phyloP scores from a whole-genome alignment of 1,284 basidiomycete species.

The Trichosporon asahii region DNA sequence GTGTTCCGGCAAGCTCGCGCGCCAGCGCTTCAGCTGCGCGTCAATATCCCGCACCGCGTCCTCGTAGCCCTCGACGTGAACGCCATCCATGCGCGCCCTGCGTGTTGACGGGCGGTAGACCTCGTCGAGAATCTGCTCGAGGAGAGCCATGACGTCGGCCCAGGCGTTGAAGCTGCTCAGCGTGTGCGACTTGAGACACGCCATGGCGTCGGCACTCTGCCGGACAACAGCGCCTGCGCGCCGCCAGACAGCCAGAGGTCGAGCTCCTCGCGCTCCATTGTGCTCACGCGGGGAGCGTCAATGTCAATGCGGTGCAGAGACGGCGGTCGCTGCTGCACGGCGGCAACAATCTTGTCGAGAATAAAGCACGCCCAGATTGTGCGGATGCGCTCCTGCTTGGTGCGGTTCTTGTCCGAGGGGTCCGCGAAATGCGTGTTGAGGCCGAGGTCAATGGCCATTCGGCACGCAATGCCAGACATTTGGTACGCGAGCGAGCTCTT shows the following conservation, averaged over 20 bases:
- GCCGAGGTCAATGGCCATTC: conserved; percentile 22
- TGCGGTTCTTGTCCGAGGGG: background rate
- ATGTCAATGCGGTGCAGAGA: conserved; percentile 19
- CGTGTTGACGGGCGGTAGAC: conserved; percentile 24
- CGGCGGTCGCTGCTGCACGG: conserved; percentile 16
- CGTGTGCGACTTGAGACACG: conserved; percentile 21
- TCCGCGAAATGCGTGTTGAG: conserved; percentile 15
- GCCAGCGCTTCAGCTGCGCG: conserved; percentile 22
- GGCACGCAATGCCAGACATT: conserved; percentile 22
- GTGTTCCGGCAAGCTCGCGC: conserved; percentile 16
- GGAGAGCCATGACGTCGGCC: conserved; percentile 23
- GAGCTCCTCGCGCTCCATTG: conserved; percentile 27
- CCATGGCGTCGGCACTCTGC: conserved; percentile 18
- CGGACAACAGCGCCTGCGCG: conserved; percentile 15
- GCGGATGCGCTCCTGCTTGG: conserved; percentile 17
- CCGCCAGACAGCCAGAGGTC: conserved; percentile 24
- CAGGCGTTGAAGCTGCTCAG: conserved; percentile 21
- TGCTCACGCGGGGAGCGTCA: conserved; percentile 17
- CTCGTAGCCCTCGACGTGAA: conserved; percentile 23
- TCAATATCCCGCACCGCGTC: conserved; percentile 23
- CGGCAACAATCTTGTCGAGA: conserved; percentile 24
- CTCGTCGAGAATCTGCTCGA: conserved; percentile 23
- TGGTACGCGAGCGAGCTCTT: conserved; percentile 21
- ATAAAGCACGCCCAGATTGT: conserved; percentile 23
- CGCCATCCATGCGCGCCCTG: conserved; percentile 24